Base-by-base conservation (phyloP, 192 early-diverging fungal genomes). In the Kappamyces sp. region DNA sequence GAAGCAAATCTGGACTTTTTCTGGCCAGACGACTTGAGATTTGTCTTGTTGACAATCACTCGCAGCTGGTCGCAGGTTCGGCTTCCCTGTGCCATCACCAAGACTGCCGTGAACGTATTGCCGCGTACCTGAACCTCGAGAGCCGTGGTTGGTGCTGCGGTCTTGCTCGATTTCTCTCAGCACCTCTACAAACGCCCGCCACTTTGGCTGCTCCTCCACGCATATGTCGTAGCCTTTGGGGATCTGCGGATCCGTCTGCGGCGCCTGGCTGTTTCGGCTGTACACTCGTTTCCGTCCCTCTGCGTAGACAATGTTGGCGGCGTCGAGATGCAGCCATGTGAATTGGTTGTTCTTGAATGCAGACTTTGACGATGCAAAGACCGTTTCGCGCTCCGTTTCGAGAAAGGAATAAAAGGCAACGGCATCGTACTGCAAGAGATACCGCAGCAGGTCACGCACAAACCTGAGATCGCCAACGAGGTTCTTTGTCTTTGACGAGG, bases 171-270 rank as follows among this genome's bases (percentile, higher is more conserved):
- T 86, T 60, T 96, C 92, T 15, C 87, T 67, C 53, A 98, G 66
- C 0, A 91, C 73, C 11, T 85, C 77, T 1, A 57, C 59, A 31
- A 98, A 57, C 7, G 84, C 76, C 41, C 68, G 69, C 87, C 93
- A 97, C 64, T 98, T 98, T 12, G 96, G 96, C n/a, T 85, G 84
- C 43, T 88, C 91, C 63, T 98, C 95, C 41, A 96, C 63, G 35
- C 86, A 76, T 0, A 87, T 84, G 50, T 79, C 66, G 45, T 88
- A 77, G 32, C 76, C 69, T 0, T 83, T 75, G 1, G 91, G 89
- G 22, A 94, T 40, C 40, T 46, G 35, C 5, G 46, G 38, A 5
- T 34, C 22, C 29, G 32, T 30, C 8, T 46, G 51, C 3, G 57
- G n/a, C 35, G 36, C 62, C 2, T 57, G 60, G 1, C 35, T 49